Percentiles rank a stretch among this genome's conserved stretches.
Evolutionary conservation across 1,284 basidiomycete genomes (phyloP).

Genomic region (Moniliella sp.): DNA sequence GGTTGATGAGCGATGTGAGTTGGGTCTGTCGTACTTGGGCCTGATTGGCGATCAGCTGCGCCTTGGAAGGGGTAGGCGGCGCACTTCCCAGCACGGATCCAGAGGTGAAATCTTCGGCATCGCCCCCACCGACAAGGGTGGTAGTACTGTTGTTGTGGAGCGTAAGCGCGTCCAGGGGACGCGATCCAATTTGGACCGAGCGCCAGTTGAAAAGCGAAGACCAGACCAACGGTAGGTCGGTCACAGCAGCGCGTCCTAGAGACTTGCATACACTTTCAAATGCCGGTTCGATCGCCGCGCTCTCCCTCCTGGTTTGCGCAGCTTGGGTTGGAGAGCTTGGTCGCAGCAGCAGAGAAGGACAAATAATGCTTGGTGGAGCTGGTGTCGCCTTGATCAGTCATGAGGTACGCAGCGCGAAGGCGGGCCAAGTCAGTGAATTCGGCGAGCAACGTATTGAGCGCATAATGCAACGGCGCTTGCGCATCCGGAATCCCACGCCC

Average conservation of each 20-base stretch:
- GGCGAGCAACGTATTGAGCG: slow-evolving; percentile 2
- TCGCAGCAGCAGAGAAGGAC: neutral
- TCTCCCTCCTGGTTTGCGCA: neutral
- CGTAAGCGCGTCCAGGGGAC: too few relatives aligned
- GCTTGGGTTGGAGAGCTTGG: neutral
- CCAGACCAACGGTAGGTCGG: neutral
- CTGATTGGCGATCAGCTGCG: neutral
- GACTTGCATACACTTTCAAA: neutral
- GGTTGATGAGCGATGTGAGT: neutral
- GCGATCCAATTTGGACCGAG: neutral
- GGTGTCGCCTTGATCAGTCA: neutral
- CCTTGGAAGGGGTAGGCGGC: neutral
- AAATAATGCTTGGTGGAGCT: neutral
- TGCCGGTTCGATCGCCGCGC: neutral
- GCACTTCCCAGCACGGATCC: neutral
- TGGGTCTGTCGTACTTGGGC: neutral
- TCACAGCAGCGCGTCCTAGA: neutral
- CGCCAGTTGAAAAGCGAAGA: neutral
- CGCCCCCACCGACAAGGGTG: neutral
- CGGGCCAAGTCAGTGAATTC: slow-evolving; percentile 1
- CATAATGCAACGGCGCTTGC: slow-evolving; percentile 1
- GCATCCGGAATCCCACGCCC: slow-evolving; percentile 1
- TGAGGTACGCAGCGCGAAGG: neutral
- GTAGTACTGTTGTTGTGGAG: neutral
- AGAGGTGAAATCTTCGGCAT: neutral